Evolutionary conservation across 2,329 filamentous ascomycete genomes (phyloP).

Genomic region (Cladosporium velox): DNA sequence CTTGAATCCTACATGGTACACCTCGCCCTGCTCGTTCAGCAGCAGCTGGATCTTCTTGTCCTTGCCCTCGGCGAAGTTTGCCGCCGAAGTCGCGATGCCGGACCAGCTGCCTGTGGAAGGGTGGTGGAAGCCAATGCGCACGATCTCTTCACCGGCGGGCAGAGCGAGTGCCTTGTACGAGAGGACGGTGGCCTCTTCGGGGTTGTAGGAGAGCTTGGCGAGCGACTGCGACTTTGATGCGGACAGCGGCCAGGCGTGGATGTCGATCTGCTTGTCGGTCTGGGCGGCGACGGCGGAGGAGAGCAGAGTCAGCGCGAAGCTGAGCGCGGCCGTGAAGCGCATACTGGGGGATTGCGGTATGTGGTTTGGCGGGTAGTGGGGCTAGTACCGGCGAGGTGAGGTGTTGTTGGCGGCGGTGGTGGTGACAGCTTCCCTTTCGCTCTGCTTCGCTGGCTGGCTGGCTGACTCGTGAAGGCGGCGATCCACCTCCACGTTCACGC

Average conservation of each 20-base stretch:
- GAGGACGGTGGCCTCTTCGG: slow-evolving; percentile 43
- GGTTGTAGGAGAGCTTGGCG: slow-evolving; percentile 47
- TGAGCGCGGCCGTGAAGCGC: slow-evolving; percentile 40
- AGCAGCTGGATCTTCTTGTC: slow-evolving; percentile 48
- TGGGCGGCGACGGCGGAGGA: slow-evolving; percentile 37
- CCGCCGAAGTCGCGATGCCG: slow-evolving; percentile 49
- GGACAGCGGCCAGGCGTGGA: slow-evolving; percentile 41
- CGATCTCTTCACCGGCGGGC: slow-evolving; percentile 40
- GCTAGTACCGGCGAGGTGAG: neutral
- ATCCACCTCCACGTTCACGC: neutral
- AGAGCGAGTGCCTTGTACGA: slow-evolving; percentile 41
- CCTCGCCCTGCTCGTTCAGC: slow-evolving; percentile 45
- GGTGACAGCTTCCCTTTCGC: neutral
- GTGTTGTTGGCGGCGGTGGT: neutral
- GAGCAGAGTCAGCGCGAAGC: slow-evolving; percentile 39
- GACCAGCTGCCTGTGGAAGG: slow-evolving; percentile 42
- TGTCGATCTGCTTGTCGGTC: slow-evolving; percentile 33
- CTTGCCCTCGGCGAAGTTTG: slow-evolving; percentile 45
- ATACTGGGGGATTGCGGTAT: slow-evolving; percentile 33
- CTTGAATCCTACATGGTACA: slow-evolving; percentile 50
- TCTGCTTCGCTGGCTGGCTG: slow-evolving; percentile 1
- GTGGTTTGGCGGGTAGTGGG: neutral
- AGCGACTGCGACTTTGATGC: slow-evolving; percentile 42
- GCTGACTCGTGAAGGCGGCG: neutral
- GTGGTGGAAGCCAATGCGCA: slow-evolving; percentile 48